Evolutionary conservation across 2,329 filamentous ascomycete species (phyloP).

Genomic region (Magnaporthiopsis poae): DNA sequence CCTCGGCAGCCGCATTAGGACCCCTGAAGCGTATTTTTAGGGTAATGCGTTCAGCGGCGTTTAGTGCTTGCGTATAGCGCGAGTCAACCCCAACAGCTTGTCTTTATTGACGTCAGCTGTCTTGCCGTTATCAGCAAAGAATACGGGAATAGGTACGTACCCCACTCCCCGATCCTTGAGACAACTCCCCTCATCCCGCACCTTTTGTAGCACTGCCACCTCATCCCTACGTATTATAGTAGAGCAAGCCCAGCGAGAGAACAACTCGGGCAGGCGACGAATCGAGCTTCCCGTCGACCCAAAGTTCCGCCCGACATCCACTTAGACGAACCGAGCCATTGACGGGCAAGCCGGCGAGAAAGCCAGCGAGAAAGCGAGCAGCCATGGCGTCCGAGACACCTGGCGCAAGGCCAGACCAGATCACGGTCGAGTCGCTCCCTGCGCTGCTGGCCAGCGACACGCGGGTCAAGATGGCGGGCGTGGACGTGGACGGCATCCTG

Average conservation of each 20-base stretch:
- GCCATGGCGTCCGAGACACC: neutral
- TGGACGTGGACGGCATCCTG: conserved; percentile 78
- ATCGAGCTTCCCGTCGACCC: neutral
- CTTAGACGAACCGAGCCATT: neutral
- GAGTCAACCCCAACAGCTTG: neutral
- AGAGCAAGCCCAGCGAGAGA: neutral
- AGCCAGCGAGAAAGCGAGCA: neutral
- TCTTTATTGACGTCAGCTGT: neutral
- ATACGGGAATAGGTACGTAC: neutral
- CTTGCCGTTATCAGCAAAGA: neutral
- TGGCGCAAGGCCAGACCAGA: neutral
- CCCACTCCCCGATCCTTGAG: neutral
- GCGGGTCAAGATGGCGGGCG: conserved; percentile 76
- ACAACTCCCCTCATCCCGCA: neutral
- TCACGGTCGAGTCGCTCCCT: conserved; percentile 57
- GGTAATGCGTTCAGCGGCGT: neutral
- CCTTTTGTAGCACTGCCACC: neutral
- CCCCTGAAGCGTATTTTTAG: too few relatives aligned
- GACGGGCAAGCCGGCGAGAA: neutral
- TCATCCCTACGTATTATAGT: neutral
- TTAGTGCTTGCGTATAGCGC: neutral
- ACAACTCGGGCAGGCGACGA: neutral
- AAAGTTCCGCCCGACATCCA: neutral
- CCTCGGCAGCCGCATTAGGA: too few relatives aligned
- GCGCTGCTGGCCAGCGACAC: conserved; percentile 59